Conservation (phyloP, 179 eudicot genomes). For the Silene vulgaris region DNA sequence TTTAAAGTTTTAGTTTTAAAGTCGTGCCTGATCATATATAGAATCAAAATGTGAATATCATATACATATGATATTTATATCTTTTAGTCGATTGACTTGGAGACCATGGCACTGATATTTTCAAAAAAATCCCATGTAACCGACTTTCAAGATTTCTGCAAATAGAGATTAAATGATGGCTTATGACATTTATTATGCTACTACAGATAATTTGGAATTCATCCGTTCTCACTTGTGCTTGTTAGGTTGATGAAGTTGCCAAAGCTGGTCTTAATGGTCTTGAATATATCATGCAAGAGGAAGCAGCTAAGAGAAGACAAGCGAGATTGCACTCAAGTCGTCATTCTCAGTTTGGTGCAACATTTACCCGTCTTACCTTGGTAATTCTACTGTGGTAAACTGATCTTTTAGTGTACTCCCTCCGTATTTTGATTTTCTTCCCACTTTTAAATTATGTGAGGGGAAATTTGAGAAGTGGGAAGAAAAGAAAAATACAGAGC, state of each 20-base stretch:
- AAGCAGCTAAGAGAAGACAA: slow-evolving; percentile 59
- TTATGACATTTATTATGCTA: slow-evolving; percentile 1
- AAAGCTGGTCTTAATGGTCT: slow-evolving; percentile 57
- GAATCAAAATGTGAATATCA: not conserved
- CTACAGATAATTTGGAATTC: slow-evolving; percentile 5
- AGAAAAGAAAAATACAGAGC: too few species aligned
- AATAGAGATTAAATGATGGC: not conserved
- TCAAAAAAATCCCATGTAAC: not conserved
- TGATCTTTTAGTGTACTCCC: not conserved
- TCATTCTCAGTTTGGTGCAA: slow-evolving; percentile 71
- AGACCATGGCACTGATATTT: not conserved
- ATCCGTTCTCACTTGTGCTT: slow-evolving; percentile 16
- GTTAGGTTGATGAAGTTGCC: slow-evolving; percentile 53
- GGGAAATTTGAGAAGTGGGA: too few species aligned
- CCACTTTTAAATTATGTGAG: too few species aligned
- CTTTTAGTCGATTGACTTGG: slow-evolving; percentile 7
- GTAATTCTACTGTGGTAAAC: slow-evolving; percentile 35
- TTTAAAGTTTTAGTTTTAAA: not conserved
- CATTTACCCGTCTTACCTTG: slow-evolving; percentile 74
- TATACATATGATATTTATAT: not conserved
- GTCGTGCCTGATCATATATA: not conserved
- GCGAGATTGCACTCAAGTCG: slow-evolving; percentile 47
- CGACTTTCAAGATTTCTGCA: not conserved
- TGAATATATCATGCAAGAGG: slow-evolving; percentile 67
- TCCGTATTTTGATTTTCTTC: too few species aligned